These are phyloP conservation scores for Oryza meyeriana DNA, from an alignment of 176 grass and related monocot genomes.

Conservation along the genomic window DNA sequence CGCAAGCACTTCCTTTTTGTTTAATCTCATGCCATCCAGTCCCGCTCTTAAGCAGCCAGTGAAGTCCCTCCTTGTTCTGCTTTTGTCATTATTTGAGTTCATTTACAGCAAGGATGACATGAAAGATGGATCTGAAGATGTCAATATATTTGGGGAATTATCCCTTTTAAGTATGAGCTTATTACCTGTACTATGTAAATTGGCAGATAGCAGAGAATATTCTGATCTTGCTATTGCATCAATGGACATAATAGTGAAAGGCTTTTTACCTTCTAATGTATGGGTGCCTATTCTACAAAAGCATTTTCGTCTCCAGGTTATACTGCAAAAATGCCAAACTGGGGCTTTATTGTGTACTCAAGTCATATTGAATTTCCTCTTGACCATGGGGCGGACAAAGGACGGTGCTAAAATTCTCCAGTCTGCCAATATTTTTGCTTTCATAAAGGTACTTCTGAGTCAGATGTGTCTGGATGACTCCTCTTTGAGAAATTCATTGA, in stretches of 20 bases:
- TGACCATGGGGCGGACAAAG: constrained; percentile 79
- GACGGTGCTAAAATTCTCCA: constrained; percentile 84
- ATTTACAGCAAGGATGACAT: constrained; percentile 32
- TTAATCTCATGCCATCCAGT: constrained; percentile 55
- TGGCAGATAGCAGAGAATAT: constrained; percentile 61
- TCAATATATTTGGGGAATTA: constrained; percentile 56
- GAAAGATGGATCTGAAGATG: constrained; percentile 47
- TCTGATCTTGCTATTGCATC: constrained; percentile 61
- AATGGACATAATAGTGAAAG: constrained; percentile 84
- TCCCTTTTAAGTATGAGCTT: constrained; percentile 51
- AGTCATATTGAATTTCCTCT: constrained; percentile 72
- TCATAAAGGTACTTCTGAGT: constrained; percentile 63
- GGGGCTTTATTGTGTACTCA: constrained; percentile 45
- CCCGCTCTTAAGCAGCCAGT: constrained; percentile 55
- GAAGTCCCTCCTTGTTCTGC: constrained; percentile 65
- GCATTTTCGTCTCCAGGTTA: constrained; percentile 62
- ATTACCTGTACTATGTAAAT: constrained; percentile 83
- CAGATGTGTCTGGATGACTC: constrained; percentile 44
- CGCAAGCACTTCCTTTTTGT: constrained; percentile 49
- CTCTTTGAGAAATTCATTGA: constrained; percentile 49
- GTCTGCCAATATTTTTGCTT: constrained; percentile 69
- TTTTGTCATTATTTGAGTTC: constrained; percentile 54
- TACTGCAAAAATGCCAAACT: constrained; percentile 64
- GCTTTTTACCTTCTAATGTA: constrained; percentile 46
- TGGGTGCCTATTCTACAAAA: constrained; percentile 73